These are phyloP conservation scores for Clonostachys solani DNA, from an alignment of 2,329 filamentous ascomycete species.

Conservation along the genomic window DNA sequence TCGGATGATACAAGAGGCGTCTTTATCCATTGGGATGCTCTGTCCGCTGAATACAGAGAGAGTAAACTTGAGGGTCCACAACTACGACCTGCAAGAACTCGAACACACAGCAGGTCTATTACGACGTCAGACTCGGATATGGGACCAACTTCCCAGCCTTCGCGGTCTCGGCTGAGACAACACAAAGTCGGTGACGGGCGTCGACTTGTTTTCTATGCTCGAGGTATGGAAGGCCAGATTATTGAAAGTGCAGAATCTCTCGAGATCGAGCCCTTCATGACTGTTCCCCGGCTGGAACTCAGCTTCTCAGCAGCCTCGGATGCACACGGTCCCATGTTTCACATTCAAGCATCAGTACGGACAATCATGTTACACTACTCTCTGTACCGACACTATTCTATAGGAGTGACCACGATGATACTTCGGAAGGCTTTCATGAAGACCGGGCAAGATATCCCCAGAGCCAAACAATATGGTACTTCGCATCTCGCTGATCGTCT, in stretches of 20 bases:
- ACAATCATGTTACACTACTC: slow-evolving; percentile 85
- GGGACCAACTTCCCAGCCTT: slow-evolving; percentile 22
- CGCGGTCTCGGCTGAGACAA: slow-evolving; percentile 46
- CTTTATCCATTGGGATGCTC: slow-evolving; percentile 81
- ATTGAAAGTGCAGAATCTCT: slow-evolving; percentile 82
- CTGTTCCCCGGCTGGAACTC: slow-evolving; percentile 81
- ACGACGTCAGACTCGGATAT: slow-evolving; percentile 66
- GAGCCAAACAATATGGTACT: slow-evolving; percentile 22
- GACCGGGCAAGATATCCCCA: slow-evolving; percentile 35
- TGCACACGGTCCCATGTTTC: slow-evolving; percentile 80
- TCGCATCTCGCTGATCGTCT: slow-evolving; percentile 22
- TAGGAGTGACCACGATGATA: slow-evolving; percentile 76
- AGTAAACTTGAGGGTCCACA: slow-evolving; percentile 66
- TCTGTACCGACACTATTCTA: slow-evolving; percentile 85
- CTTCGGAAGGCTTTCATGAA: slow-evolving; percentile 65
- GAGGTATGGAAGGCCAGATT: slow-evolving; percentile 84
- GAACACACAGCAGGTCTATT: slow-evolving; percentile 69
- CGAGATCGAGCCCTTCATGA: slow-evolving; percentile 82
- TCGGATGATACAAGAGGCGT: slow-evolving; percentile 79
- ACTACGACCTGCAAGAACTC: slow-evolving; percentile 57
- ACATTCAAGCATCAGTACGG: slow-evolving; percentile 77
- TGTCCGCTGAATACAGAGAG: slow-evolving; percentile 84
- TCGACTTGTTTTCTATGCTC: slow-evolving; percentile 73
- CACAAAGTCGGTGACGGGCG: slow-evolving; percentile 69
- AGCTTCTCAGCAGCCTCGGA: slow-evolving; percentile 83